phyloP scores from a whole-genome alignment of 768 basidiomycete genomes.

The Xerocomus brunneocitrinus region DNA sequence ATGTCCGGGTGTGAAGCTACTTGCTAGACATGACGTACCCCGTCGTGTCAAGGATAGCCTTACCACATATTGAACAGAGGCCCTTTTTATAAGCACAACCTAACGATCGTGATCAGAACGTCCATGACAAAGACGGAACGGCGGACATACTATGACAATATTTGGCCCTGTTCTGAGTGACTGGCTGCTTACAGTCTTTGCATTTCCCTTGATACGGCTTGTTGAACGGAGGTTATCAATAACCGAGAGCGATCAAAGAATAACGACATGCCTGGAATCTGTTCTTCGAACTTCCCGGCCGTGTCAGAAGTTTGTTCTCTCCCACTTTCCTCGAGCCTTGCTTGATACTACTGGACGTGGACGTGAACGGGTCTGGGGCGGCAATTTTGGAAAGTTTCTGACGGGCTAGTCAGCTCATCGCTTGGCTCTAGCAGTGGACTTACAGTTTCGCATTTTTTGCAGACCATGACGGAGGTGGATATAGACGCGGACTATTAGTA shows the following conservation, averaged over 20 bases:
- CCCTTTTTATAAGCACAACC: slow-evolving; percentile 89
- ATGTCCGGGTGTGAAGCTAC: slow-evolving; percentile 28
- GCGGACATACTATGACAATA: slow-evolving; percentile 73
- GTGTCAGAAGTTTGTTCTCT: slow-evolving; percentile 76
- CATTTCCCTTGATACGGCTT: slow-evolving; percentile 86
- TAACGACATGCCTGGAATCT: slow-evolving; percentile 60
- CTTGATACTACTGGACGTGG: slow-evolving; percentile 70
- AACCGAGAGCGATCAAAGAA: slow-evolving; percentile 11
- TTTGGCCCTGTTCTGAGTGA: slow-evolving; percentile 83
- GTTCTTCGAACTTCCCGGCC: slow-evolving; percentile 69
- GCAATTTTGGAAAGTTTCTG: slow-evolving; percentile 91
- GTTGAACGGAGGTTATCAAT: background rate
- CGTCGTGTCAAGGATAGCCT: slow-evolving; percentile 77
- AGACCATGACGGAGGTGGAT: slow-evolving; percentile 56
- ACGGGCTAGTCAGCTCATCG: background rate
- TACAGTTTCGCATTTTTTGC: slow-evolving; percentile 81
- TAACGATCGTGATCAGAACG: slow-evolving; percentile 26
- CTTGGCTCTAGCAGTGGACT: slow-evolving; percentile 18
- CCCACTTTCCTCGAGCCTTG: slow-evolving; percentile 77
- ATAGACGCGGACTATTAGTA: slow-evolving; percentile 11
- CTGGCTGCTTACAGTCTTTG: slow-evolving; percentile 80
- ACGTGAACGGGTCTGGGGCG: slow-evolving; percentile 81
- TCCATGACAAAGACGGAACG: slow-evolving; percentile 1
- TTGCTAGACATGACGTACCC: slow-evolving; percentile 86
- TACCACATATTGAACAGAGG: slow-evolving; percentile 83